Evolutionary conservation across 257 asterid genomes (phyloP).

Genomic region (Solanum paucissectum): DNA sequence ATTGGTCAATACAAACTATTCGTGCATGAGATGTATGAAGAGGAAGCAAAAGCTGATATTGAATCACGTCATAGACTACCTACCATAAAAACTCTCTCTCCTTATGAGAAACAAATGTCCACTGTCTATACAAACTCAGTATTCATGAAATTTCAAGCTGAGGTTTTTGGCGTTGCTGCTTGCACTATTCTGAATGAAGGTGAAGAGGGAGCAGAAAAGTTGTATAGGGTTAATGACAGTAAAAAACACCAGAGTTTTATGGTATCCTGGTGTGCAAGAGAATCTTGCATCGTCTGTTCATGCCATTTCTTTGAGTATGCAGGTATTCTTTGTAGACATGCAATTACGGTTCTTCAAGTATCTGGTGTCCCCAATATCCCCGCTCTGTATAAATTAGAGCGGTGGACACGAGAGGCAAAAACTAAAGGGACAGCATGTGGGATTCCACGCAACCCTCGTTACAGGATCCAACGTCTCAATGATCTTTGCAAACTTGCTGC

Average conservation of each 20-base stretch:
- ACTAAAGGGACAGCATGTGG: conserved; percentile 1
- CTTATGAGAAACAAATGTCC: conserved; percentile 45
- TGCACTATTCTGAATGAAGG: conserved; percentile 21
- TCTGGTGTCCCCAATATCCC: conserved; percentile 25
- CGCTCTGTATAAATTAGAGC: conserved; percentile 20
- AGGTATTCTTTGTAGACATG: conserved; percentile 42
- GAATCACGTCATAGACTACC: conserved; percentile 10
- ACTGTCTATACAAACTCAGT: conserved; percentile 23
- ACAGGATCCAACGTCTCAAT: conserved; percentile 31
- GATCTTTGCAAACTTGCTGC: conserved; percentile 33
- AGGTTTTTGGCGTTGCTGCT: conserved; percentile 21
- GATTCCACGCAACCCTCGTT: conserved; percentile 3
- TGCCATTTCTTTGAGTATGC: conserved; percentile 31
- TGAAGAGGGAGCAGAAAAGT: conserved; percentile 10
- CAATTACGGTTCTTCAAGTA: conserved; percentile 29
- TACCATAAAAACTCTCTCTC: conserved; percentile 15
- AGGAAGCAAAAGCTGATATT: conserved; percentile 25
- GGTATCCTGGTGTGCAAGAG: conserved; percentile 21
- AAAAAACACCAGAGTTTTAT: conserved; percentile 19
- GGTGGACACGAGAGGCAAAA: conserved; percentile 35
- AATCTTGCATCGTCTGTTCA: conserved; percentile 13
- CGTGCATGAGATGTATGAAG: conserved; percentile 20
- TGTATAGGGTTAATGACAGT: conserved; percentile 15
- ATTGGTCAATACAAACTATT: conserved; percentile 14
- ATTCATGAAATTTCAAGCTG: conserved; percentile 34